phyloP scores from a whole-genome alignment of 352 stramenopile genomes.

The Vaucheria bursata region DNA sequence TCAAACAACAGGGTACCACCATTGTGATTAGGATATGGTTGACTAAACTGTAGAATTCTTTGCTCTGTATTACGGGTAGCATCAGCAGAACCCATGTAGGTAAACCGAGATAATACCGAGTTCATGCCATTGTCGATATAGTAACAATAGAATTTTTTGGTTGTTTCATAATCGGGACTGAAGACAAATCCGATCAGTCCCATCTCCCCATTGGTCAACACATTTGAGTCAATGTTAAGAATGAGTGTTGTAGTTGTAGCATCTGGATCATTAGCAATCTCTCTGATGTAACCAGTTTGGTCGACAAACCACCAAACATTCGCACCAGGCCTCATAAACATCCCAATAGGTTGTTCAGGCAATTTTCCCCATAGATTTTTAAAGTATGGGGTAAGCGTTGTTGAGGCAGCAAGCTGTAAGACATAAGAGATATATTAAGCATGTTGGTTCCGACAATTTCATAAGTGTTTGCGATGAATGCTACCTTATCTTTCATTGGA shows the following conservation, averaged over 20 bases:
- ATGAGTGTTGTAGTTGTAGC: background rate
- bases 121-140: constrained; percentile 5
- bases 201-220: constrained; percentile 3
- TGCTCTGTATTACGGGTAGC: background rate
- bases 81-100: background rate
- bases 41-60: background rate
- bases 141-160: background rate
- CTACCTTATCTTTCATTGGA: background rate
- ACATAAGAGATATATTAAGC: too few relatives aligned
- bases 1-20: background rate
- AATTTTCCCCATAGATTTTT: background rate
- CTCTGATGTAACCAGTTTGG: background rate
- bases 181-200: constrained; percentile 11
- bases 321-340: background rate
- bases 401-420: background rate
- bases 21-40: background rate
- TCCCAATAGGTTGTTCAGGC: background rate
- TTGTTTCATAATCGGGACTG: background rate
- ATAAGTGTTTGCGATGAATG: too few relatives aligned
- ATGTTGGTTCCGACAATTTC: too few relatives aligned
- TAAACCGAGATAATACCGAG: background rate
- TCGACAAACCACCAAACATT: background rate
- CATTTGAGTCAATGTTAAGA: background rate
- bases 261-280: background rate
- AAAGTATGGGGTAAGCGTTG: background rate